Base-by-base conservation (phyloP, 805 yeast genomes). In the Saccharomycopsis microspora region DNA sequence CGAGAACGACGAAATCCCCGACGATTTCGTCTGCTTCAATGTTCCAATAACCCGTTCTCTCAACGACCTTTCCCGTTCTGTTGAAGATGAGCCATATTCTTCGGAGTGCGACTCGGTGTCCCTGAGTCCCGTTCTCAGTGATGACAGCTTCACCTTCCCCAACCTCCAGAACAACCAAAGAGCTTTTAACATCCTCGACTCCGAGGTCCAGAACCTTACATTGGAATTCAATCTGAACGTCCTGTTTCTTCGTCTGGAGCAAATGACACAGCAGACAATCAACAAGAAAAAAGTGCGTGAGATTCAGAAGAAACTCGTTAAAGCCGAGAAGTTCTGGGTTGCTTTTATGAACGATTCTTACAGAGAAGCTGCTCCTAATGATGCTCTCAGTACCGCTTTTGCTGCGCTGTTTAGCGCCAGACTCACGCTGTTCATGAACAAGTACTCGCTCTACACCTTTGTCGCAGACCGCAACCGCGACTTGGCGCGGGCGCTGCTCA, bases 21-120 rank as follows among this genome's bases (percentile, higher is more conserved):
- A 52, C 30, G 55, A 52, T 32, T 52, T 49, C 36, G 42, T 52
- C 11, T 52, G 55, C 33, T 52, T 52, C 39, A 52, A 52, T 43
- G 55, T 52, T 5, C 55, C 55, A 41, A 49, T 52, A n/a, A 49
- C 51, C 1, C 53, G 49, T 32, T 44, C 51, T 8, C 42, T 47
- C 9, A 36, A 46, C 32, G 50, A 52, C 37, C 29, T 52, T 34
- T 8, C 9, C 6, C 11, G 9, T 8, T 3, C 41, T 11, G 29
- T 39, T 9, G 11, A 9, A 39, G 29, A 11, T n/a, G 36, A 34
- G n/a, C 27, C 32, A 7, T 37, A 47, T 7, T 5, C 42, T 5
- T 39, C 38, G 8, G 36, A 41, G 2, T 32, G 33, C 9, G 42
- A 46, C 33, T 39, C 40, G 11, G 32, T 42, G 10, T 19, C 31